phyloP scores from a whole-genome alignment of 1,284 basidiomycete species.

The Moesziomyces aphidis region DNA sequence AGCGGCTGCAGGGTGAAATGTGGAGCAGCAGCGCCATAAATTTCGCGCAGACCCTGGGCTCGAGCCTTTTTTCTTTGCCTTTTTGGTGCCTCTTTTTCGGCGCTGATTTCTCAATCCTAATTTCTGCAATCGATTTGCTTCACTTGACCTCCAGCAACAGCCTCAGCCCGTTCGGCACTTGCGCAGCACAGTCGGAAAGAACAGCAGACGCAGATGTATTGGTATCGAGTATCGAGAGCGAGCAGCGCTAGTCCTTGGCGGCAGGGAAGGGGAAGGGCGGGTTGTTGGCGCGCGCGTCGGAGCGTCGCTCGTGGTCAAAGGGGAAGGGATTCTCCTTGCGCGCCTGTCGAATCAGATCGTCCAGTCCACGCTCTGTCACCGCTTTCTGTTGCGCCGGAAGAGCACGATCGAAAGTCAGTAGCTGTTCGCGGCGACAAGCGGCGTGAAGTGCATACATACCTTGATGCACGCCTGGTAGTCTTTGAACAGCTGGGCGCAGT shows the following conservation, averaged over 20 bases:
- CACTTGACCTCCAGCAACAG: no score
- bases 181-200: not conserved
- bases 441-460: constrained; percentile 68
- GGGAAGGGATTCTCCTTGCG: constrained; percentile 69
- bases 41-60: no score
- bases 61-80: not conserved
- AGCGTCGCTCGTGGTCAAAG: constrained; percentile 47
- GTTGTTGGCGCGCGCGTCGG: constrained; percentile 36
- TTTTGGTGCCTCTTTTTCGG: not conserved
- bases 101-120: not conserved
- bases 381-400: constrained; percentile 74
- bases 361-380: constrained; percentile 81
- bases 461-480: constrained; percentile 83
- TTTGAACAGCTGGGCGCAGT: constrained; percentile 83
- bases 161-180: no score
- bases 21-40: not conserved
- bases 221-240: not conserved
- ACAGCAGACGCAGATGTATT: not conserved
- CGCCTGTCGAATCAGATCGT: constrained; percentile 80
- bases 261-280: constrained; percentile 60
- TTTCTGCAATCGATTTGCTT: no score
- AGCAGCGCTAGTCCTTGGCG: constrained; percentile 23
- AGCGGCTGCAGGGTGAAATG: not conserved
- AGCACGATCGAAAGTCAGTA: not conserved
- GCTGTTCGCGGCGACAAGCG: no score